A percentile compares a stretch with the other conserved stretches of the same genome.
phyloP scores from a whole-genome alignment of 148 eudicot genomes.

The Fagopyrum tataricum region DNA sequence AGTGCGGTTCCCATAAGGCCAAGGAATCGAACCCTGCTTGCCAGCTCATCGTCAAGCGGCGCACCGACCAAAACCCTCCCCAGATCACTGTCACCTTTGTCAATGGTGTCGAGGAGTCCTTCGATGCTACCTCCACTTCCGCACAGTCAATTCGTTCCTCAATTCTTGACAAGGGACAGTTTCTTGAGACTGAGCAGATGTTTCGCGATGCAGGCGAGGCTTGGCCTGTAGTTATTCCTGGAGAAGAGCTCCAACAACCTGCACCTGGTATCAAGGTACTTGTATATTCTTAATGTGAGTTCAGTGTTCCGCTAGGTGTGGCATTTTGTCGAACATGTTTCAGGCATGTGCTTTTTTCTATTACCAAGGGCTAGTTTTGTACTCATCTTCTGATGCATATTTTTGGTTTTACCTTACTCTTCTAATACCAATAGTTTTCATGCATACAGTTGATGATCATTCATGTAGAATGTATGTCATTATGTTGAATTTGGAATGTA shows the following conservation, averaged over 20 bases:
- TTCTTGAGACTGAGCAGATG: conserved; percentile 88
- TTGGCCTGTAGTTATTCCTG: conserved; percentile 85
- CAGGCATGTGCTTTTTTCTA: conserved; percentile 9
- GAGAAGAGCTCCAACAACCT: conserved; percentile 40
- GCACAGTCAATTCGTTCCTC: conserved; percentile 63
- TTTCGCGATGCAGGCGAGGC: conserved; percentile 84
- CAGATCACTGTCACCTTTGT: conserved; percentile 79
- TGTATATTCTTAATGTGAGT: neutral
- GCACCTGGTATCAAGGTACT: conserved; percentile 70
- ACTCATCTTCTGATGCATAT: neutral
- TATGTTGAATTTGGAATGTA: neutral
- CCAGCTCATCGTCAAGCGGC: conserved; percentile 62
- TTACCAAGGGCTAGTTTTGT: neutral
- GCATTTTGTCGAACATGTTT: conserved; percentile 4
- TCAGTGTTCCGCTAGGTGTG: neutral
- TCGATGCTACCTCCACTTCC: conserved; percentile 69
- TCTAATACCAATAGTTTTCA: neutral
- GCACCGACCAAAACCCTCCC: conserved; percentile 77
- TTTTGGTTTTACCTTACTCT: neutral
- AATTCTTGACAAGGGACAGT: conserved; percentile 67
- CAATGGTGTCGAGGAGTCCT: conserved; percentile 70
- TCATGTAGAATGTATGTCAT: neutral
- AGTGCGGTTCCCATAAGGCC: conserved; percentile 75
- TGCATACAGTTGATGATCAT: neutral
- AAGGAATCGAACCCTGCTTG: conserved; percentile 79